Conservation (phyloP, 805 yeast genomes). For the Nakazawaea ishiwadae region DNA sequence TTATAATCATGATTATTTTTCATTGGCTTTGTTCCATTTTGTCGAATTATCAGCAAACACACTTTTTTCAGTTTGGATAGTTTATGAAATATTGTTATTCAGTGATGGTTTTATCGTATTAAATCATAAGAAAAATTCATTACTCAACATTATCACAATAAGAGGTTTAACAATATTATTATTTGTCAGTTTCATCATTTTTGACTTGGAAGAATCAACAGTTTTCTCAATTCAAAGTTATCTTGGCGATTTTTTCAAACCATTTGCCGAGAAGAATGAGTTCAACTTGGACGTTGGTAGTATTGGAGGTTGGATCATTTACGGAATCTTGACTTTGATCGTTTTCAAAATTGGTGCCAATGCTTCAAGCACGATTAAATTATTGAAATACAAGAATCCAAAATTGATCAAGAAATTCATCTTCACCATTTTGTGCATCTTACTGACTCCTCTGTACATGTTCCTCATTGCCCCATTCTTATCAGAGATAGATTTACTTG, state of each 20-base stretch:
- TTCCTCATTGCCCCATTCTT: conserved; percentile 8
- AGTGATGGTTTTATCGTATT: conserved; percentile 23
- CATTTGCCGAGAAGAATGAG: conserved; percentile 12
- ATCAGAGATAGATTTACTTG: conserved; percentile 2
- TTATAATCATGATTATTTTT: conserved; percentile 19
- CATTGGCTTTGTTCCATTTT: conserved; percentile 19
- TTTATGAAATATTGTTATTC: conserved; percentile 26
- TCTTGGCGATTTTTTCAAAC: conserved; percentile 7
- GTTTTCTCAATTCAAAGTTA: conserved; percentile 24
- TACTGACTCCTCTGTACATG: conserved; percentile 9
- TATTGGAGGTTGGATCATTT: conserved; percentile 21
- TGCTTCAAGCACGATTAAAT: conserved; percentile 18
- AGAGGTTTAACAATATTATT: conserved; percentile 18
- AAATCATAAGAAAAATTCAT: conserved; percentile 14
- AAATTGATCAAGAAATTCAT: conserved; percentile 9
- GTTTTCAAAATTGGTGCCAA: conserved; percentile 10
- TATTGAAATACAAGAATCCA: conserved; percentile 12
- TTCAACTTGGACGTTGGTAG: conserved; percentile 17
- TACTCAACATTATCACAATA: conserved; percentile 14
- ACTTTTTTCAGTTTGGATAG: conserved; percentile 24
- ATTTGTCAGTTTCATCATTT: conserved; percentile 22
- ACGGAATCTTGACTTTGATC: conserved; percentile 15
- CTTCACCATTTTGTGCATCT: conserved; percentile 1
- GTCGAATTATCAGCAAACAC: conserved; percentile 20
- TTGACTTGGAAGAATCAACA: conserved; percentile 24